phyloP scores from a whole-genome alignment of 768 basidiomycete species.

The Wakefieldia striispora region DNA sequence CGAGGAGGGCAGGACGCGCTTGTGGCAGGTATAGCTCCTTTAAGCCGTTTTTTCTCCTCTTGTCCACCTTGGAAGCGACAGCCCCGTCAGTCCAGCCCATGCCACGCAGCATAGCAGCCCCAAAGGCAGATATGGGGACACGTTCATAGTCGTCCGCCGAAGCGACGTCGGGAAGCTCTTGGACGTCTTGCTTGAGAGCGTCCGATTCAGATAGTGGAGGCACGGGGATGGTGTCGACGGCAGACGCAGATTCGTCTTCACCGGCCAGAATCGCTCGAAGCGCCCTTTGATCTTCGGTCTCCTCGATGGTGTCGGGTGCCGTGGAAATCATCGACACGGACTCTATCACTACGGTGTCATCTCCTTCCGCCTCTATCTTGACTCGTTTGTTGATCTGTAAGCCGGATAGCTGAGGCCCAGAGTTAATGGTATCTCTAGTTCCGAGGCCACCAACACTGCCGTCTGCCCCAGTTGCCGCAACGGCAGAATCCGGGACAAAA shows the following conservation, averaged over 20 bases:
- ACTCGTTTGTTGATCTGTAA: constrained; percentile 48
- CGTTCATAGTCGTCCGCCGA: constrained; percentile 85
- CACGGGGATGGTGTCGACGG: constrained; percentile 62
- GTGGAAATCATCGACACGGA: neutral
- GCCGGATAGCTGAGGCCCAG: constrained; percentile 69
- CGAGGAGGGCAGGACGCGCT: constrained; percentile 81
- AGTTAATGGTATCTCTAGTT: constrained; percentile 71
- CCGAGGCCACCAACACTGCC: constrained; percentile 79
- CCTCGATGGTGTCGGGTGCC: constrained; percentile 37
- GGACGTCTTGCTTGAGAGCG: constrained; percentile 81
- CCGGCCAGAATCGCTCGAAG: constrained; percentile 74
- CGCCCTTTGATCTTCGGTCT: constrained; percentile 78
- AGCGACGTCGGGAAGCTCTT: constrained; percentile 71
- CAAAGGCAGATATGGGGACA: constrained; percentile 90
- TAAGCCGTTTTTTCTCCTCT: constrained; percentile 52
- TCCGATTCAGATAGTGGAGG: constrained; percentile 72
- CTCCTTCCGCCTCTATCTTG: constrained; percentile 33
- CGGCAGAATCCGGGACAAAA: constrained; percentile 66
- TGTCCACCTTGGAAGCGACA: constrained; percentile 58
- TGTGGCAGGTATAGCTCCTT: constrained; percentile 80
- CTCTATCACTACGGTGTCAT: constrained; percentile 10
- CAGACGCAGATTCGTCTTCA: constrained; percentile 35
- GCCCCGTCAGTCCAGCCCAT: constrained; percentile 95
- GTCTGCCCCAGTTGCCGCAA: constrained; percentile 55
- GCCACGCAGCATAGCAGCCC: constrained; percentile 86